These are phyloP conservation scores for Plasmodium berghei DNA, from an alignment of 169 alveolate genomes.

Conservation along the genomic window DNA sequence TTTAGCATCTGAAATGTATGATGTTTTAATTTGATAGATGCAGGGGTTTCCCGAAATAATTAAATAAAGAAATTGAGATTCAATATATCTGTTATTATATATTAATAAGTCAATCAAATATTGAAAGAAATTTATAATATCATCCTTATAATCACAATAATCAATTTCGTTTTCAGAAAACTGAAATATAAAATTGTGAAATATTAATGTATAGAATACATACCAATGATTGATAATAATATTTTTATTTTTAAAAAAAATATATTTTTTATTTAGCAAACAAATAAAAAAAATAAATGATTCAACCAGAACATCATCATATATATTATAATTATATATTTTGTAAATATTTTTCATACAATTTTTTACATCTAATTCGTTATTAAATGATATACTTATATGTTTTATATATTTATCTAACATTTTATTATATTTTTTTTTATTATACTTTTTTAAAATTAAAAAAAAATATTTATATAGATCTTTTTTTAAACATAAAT, in stretches of 20 bases:
- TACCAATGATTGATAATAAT: slow-evolving; percentile 52
- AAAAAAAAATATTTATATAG: slow-evolving; percentile 60
- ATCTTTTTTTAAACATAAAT: slow-evolving; percentile 30
- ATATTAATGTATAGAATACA: slow-evolving; percentile 5
- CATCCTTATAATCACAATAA: slow-evolving; percentile 21
- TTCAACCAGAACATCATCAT: slow-evolving; percentile 23
- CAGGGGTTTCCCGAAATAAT: not conserved
- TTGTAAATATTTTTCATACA: slow-evolving; percentile 40
- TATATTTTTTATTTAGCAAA: slow-evolving; percentile 35
- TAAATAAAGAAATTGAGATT: slow-evolving; percentile 34
- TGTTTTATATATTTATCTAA: slow-evolving; percentile 37
- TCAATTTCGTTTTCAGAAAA: slow-evolving; percentile 44
- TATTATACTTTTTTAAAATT: slow-evolving; percentile 52
- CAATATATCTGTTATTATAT: slow-evolving; percentile 11
- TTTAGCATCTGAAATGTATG: no score
- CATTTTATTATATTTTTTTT: slow-evolving; percentile 53
- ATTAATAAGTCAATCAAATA: slow-evolving; percentile 27
- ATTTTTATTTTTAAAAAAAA: slow-evolving; percentile 35
- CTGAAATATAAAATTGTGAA: slow-evolving; percentile 57
- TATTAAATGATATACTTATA: slow-evolving; percentile 4
- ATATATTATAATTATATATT: slow-evolving; percentile 47
- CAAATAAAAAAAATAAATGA: slow-evolving; percentile 50
- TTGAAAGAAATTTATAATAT: slow-evolving; percentile 22
- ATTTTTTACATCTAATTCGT: slow-evolving; percentile 36
- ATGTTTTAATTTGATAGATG: no score